phyloP scores from a whole-genome alignment of 1,284 basidiomycete species.

The Fomitopsis schrenkii region DNA sequence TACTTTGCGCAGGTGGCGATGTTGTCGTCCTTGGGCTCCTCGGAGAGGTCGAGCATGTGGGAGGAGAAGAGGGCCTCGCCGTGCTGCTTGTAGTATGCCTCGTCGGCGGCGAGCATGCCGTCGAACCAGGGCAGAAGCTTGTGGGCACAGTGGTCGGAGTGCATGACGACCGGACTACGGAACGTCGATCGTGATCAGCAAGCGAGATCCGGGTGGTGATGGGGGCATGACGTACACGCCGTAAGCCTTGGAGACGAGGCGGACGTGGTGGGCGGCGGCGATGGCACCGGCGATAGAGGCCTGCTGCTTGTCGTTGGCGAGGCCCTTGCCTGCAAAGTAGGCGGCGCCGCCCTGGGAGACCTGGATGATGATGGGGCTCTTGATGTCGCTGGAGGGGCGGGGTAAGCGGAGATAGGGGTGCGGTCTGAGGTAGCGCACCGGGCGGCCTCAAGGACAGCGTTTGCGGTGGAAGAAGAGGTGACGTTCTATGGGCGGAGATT shows the following conservation, averaged over 20 bases:
- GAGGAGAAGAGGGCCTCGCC: conserved; percentile 95
- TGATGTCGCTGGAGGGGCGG: conserved; percentile 61
- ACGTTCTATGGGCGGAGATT: conserved; percentile 53
- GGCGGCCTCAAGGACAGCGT: conserved; percentile 86
- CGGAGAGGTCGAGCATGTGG: conserved; percentile 99
- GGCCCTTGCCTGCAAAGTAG: conserved; percentile 96
- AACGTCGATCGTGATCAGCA: background rate
- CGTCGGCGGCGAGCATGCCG: conserved; percentile 97
- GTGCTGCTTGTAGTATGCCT: conserved; percentile 90
- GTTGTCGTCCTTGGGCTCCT: conserved; percentile 97
- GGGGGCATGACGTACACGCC: conserved; percentile 63
- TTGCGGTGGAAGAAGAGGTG: conserved; percentile 84
- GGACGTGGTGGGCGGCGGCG: conserved; percentile 92
- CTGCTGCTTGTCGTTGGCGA: conserved; percentile 94
- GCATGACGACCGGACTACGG: conserved; percentile 87
- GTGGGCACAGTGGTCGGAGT: conserved; percentile 99
- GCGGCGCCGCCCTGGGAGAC: conserved; percentile 96
- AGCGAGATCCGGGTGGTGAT: background rate
- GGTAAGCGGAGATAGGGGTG: conserved; percentile 1
- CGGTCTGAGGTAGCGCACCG: conserved; percentile 40
- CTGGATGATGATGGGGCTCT: conserved; percentile 97
- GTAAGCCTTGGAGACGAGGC: conserved; percentile 84
- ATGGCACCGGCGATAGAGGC: conserved; percentile 93
- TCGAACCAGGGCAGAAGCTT: conserved; percentile 99
- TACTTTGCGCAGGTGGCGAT: conserved; percentile 93